Evolutionary conservation across 2,329 filamentous ascomycete species (phyloP).

Genomic region (Falciphora oryzae): DNA sequence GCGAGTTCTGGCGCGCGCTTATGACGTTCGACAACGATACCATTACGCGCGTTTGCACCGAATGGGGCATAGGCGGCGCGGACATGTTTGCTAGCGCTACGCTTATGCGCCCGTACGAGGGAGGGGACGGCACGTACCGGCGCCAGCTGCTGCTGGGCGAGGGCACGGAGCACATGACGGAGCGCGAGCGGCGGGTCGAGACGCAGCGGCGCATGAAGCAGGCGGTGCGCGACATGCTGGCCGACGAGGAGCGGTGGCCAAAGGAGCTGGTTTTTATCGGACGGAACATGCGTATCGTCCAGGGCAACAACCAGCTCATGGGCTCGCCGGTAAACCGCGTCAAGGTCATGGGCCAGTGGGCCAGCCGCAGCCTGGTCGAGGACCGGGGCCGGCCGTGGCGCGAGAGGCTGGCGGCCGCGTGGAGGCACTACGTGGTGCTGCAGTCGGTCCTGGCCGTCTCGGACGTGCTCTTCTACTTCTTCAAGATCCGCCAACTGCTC

Average conservation of each 20-base stretch:
- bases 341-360: slow-evolving; percentile 92
- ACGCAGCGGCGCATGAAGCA: slow-evolving; percentile 84
- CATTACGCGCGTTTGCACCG: slow-evolving; percentile 62
- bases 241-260: slow-evolving; percentile 83
- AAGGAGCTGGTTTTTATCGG: slow-evolving; percentile 90
- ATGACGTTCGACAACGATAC: slow-evolving; percentile 89
- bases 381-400: slow-evolving; percentile 56
- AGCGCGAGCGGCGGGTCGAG: slow-evolving; percentile 74
- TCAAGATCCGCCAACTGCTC: slow-evolving; percentile 69
- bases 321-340: slow-evolving; percentile 86
- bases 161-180: slow-evolving; percentile 50
- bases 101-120: slow-evolving; percentile 83
- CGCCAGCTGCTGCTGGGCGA: slow-evolving; percentile 56
- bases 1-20: slow-evolving; percentile 86
- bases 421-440: slow-evolving; percentile 74
- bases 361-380: slow-evolving; percentile 75
- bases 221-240: slow-evolving; percentile 60
- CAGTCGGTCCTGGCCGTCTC: slow-evolving; percentile 66
- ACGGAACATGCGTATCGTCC: slow-evolving; percentile 85
- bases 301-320: slow-evolving; percentile 87
- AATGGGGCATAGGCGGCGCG: slow-evolving; percentile 84
- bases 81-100: slow-evolving; percentile 92
- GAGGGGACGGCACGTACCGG: slow-evolving; percentile 65
- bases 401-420: slow-evolving; percentile 63
- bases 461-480: slow-evolving; percentile 79